Conservation (phyloP, 2,329 filamentous ascomycete species). For the Cladosporium sp. region DNA sequence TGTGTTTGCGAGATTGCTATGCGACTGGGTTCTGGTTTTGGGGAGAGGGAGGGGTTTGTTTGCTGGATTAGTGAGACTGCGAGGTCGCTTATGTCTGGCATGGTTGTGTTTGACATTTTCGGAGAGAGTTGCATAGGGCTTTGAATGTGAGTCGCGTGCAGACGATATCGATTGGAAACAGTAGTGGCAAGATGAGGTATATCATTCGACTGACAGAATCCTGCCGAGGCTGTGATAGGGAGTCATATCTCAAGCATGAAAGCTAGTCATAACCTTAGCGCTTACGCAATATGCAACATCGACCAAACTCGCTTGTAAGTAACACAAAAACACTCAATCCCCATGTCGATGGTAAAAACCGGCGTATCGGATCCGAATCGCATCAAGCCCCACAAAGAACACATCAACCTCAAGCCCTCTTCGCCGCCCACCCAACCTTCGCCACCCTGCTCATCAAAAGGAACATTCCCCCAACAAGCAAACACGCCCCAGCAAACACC, state of each 20-base stretch:
- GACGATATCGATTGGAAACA: neutral
- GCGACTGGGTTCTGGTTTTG: neutral
- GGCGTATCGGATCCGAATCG: neutral
- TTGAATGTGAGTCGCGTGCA: neutral
- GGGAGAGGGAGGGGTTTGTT: neutral
- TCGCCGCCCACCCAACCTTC: slow-evolving; percentile 30
- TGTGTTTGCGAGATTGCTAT: neutral
- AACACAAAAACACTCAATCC: too few species aligned
- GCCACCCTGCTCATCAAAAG: slow-evolving; percentile 29
- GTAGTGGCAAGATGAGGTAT: neutral
- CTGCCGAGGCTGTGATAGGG: neutral
- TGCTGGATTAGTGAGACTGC: neutral
- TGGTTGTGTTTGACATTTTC: too few species aligned
- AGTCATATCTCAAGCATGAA: neutral
- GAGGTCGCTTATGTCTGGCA: neutral
- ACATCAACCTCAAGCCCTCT: slow-evolving; percentile 17
- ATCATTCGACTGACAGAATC: too few species aligned
- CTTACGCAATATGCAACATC: neutral
- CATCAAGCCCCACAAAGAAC: neutral
- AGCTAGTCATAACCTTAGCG: neutral
- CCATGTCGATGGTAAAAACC: too few species aligned
- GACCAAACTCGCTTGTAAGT: too few species aligned
- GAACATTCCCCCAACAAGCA: slow-evolving; percentile 30
- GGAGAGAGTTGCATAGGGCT: neutral
- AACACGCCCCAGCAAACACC: slow-evolving; percentile 28